phyloP scores from a whole-genome alignment of 768 basidiomycete species.

The Calocybe cyanea region DNA sequence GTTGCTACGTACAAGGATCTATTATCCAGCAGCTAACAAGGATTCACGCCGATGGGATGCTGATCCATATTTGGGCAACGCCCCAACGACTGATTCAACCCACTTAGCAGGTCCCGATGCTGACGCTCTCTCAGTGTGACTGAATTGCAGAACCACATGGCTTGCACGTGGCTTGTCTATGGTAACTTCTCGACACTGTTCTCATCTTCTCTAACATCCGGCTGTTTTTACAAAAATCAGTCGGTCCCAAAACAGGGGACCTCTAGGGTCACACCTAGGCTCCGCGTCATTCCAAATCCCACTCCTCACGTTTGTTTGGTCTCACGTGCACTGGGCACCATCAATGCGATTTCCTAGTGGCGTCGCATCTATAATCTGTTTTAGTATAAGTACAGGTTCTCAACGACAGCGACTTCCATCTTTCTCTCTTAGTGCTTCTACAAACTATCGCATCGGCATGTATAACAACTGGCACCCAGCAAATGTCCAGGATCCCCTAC shows the following conservation, averaged over 20 bases:
- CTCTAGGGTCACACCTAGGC: constrained; percentile 8
- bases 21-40: constrained; percentile 3
- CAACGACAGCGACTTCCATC: constrained; percentile 2
- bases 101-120: constrained; percentile 1
- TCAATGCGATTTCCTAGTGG: constrained; percentile 1
- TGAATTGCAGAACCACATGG: constrained; percentile 7
- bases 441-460: constrained; percentile 8
- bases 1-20: neutral
- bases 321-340: constrained; percentile 12
- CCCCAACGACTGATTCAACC: neutral
- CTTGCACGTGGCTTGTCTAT: constrained; percentile 13
- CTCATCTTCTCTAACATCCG: constrained; percentile 12
- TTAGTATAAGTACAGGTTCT: constrained; percentile 10
- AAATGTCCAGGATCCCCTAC: constrained; percentile 9
- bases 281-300: constrained; percentile 8
- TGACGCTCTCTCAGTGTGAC: neutral
- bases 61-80: neutral
- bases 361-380: constrained; percentile 1
- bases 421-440: neutral
- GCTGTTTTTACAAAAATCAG: constrained; percentile 5
- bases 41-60: neutral
- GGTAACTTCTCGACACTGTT: constrained; percentile 5
- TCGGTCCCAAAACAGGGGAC: constrained; percentile 13
- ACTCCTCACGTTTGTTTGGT: constrained; percentile 15
- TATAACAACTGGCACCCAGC: constrained; percentile 12